Evolutionary conservation across 2,329 filamentous ascomycete genomes (phyloP).

Genomic region (Alternaria dauci): DNA sequence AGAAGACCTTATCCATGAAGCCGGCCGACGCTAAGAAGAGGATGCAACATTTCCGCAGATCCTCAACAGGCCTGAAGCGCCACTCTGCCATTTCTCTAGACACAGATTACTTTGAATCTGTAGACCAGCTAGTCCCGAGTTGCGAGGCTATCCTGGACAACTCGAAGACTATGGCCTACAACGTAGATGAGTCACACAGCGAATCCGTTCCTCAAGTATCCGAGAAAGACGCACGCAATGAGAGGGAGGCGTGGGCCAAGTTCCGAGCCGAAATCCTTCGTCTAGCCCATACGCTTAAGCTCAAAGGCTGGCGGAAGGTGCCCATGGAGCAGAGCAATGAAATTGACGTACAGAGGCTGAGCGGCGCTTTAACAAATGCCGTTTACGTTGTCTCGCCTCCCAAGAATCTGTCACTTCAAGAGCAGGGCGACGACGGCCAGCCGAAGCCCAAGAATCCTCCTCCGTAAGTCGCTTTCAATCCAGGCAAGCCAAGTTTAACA

Average conservation of each 20-base stretch:
- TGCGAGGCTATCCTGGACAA: slow-evolving; percentile 90
- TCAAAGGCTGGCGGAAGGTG: slow-evolving; percentile 91
- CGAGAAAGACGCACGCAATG: slow-evolving; percentile 64
- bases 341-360: slow-evolving; percentile 78
- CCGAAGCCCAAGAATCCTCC: slow-evolving; percentile 58
- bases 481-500: slow-evolving; percentile 17
- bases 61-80: slow-evolving; percentile 51
- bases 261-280: slow-evolving; percentile 95
- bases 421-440: slow-evolving; percentile 50
- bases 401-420: slow-evolving; percentile 60
- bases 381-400: slow-evolving; percentile 94
- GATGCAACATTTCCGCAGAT: slow-evolving; percentile 34
- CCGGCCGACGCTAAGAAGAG: slow-evolving; percentile 45
- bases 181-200: slow-evolving; percentile 65
- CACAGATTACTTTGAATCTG: slow-evolving; percentile 81
- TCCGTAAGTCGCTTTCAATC: slow-evolving; percentile 55
- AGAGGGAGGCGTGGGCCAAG: slow-evolving; percentile 77
- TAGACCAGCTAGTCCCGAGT: slow-evolving; percentile 80
- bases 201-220: slow-evolving; percentile 54
- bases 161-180: slow-evolving; percentile 83
- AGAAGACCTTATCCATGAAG: slow-evolving; percentile 66
- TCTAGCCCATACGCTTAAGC: slow-evolving; percentile 82
- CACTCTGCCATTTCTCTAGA: slow-evolving; percentile 73
- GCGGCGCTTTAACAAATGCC: slow-evolving; percentile 93
- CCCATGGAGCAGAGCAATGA: slow-evolving; percentile 73